Base-by-base conservation (phyloP, 768 basidiomycete species). In the Trametes meyenii region DNA sequence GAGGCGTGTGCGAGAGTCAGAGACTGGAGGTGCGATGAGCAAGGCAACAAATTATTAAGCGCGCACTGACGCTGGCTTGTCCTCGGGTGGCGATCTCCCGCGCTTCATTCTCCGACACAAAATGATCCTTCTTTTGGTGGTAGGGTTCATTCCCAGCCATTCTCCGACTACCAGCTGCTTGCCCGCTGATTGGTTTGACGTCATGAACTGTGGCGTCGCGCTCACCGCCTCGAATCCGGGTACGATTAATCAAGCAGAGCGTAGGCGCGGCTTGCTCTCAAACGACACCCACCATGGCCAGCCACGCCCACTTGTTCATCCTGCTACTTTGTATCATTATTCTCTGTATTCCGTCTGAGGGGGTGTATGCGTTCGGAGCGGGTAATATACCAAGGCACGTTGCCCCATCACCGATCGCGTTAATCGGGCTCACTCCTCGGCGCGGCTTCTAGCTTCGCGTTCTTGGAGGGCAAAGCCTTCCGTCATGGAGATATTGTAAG, bases 401-500 rank as follows among this genome's bases (percentile, higher is more conserved):
- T 35, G 17, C 3, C 29, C 29, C 23, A 21, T 33, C 50, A 38
- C 50, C 33, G 44, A 54, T 60, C 45, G 38, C 49, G 39, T 50
- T 23, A 39, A 83, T 83, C 79, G 88, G 72, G 67, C 80, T 73
- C 49, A 38, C 39, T 60, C 64, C 58, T 58, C 38, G 39, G 24
- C 39, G 23, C 49, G 21, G 17, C 23, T 49, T 23, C 10, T 62
- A 89, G 90, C 21, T 92, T 87, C 71, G 88, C 91, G 6, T 96
- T 89, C 72, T 83, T 96, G 74, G 94, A 96, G 72, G 92, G 90
- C 40, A 85, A 81, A 65, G 90, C 90, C 1, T 92, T 91, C 75
- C 78, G 93, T 49, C 94, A 97, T 71, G 95, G 95, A 44, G 94
- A 97, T 74, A 94, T 97, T 58, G 82, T 79, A 77, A 67, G 74